Conservation (phyloP, 2,329 filamentous ascomycete species). For the Hypoxylon sp. region DNA sequence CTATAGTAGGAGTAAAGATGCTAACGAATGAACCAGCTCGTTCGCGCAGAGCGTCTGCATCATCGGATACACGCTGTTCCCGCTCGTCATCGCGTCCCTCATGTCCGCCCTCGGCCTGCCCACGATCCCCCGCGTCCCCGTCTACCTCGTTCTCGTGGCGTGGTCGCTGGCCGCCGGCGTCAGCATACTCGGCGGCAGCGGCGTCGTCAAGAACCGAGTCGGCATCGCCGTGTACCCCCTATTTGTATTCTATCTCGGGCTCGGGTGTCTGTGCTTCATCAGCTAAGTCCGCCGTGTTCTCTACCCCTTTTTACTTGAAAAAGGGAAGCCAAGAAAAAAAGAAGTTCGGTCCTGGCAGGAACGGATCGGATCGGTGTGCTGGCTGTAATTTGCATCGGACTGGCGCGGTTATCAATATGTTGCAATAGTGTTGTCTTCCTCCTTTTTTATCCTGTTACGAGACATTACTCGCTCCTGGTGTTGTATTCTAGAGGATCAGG, state of each 20-base stretch:
- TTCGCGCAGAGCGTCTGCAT: conserved; percentile 98
- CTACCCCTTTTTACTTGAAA: background rate
- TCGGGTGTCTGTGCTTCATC: conserved; percentile 97
- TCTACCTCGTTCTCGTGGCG: conserved; percentile 85
- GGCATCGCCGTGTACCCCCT: conserved; percentile 93
- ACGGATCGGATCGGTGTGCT: background rate
- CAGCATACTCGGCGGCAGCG: conserved; percentile 93
- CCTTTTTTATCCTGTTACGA: no score
- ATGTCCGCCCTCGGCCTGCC: conserved; percentile 84
- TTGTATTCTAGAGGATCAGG: background rate
- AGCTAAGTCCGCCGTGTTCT: conserved; percentile 62
- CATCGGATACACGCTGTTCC: conserved; percentile 98
- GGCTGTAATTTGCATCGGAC: conserved; percentile 2
- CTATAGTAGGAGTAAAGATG: conserved; percentile 5
- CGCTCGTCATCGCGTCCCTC: conserved; percentile 89
- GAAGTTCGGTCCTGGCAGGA: background rate
- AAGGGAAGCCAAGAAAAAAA: background rate
- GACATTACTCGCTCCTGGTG: background rate
- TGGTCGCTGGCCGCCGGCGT: conserved; percentile 97
- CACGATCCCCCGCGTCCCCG: conserved; percentile 83
- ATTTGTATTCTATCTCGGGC: conserved; percentile 91
- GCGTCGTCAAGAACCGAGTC: conserved; percentile 93
- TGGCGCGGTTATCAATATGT: background rate
- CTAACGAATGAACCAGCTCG: conserved; percentile 66
- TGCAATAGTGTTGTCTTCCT: conserved; percentile 2